phyloP scores from a whole-genome alignment of 2,329 filamentous ascomycete species.

The Plectosphaerella cucumerina region DNA sequence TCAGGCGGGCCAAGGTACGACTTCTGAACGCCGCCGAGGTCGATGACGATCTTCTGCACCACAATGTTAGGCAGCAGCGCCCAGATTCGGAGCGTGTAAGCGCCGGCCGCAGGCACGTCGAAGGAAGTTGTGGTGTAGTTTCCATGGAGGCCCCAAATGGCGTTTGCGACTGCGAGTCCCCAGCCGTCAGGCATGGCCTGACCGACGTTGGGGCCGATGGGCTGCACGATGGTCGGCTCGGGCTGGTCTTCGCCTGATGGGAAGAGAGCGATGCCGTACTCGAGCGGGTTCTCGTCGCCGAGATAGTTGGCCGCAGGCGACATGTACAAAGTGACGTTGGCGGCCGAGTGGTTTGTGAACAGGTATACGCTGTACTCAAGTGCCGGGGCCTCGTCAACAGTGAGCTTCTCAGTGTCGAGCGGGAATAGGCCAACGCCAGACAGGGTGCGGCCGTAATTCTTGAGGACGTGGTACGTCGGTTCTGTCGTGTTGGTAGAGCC shows the following conservation, averaged over 20 bases:
- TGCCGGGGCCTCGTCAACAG: conserved; percentile 43
- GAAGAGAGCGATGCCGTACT: conserved; percentile 46
- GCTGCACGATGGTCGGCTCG: conserved; percentile 30
- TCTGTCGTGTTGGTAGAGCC: conserved; percentile 19
- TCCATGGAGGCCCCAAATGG: conserved; percentile 38
- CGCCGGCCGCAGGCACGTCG: conserved; percentile 32
- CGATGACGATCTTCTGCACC: conserved; percentile 52
- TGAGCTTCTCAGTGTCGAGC: conserved; percentile 43
- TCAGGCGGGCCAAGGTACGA: conserved; percentile 55
- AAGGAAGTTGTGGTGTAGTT: conserved; percentile 43
- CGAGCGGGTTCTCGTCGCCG: conserved; percentile 42
- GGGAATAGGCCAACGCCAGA: conserved; percentile 55
- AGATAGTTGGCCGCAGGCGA: conserved; percentile 51
- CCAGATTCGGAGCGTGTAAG: conserved; percentile 48
- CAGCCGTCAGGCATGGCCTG: conserved; percentile 35
- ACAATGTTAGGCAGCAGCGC: conserved; percentile 47
- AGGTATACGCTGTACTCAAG: conserved; percentile 60
- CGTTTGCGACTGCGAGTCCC: conserved; percentile 38
- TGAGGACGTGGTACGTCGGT: conserved; percentile 44
- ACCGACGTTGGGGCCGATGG: conserved; percentile 38
- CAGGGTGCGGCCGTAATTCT: conserved; percentile 52
- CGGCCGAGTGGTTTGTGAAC: conserved; percentile 41
- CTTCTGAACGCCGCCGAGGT: conserved; percentile 49
- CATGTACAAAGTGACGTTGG: conserved; percentile 43
- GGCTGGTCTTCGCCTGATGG: conserved; percentile 24